These are phyloP conservation scores for Breviolum minutum DNA, from an alignment of 73 alveolate genomes.

Conservation along the genomic window DNA sequence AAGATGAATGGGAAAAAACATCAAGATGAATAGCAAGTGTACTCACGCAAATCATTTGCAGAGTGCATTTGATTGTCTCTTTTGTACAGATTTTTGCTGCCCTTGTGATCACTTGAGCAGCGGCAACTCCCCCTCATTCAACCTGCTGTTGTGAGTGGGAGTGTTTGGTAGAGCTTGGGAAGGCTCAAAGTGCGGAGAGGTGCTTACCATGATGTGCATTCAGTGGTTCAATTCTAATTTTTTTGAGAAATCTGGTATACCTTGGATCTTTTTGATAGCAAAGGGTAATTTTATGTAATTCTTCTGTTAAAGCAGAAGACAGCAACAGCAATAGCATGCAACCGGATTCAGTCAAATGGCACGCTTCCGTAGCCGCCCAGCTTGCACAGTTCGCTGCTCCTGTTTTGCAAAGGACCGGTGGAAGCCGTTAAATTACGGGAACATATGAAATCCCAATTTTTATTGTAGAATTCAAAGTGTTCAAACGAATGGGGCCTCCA, in stretches of 20 bases:
- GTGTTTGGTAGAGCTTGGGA: not conserved
- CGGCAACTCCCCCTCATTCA: not conserved
- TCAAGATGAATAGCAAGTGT: too few relatives aligned
- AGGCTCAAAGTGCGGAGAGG: slow-evolving; percentile 25
- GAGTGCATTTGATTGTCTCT: not conserved
- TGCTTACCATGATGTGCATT: not conserved
- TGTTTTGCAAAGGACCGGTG: slow-evolving; percentile 24
- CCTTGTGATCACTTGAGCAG: not conserved
- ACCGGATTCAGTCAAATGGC: not conserved
- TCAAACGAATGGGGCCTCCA: not conserved
- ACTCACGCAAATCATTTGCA: too few relatives aligned
- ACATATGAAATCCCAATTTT: too few relatives aligned
- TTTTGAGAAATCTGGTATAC: not conserved
- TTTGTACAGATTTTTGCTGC: not conserved
- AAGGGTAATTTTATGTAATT: not conserved
- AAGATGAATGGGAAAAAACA: too few relatives aligned
- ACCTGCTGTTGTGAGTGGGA: not conserved
- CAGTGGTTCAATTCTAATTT: not conserved
- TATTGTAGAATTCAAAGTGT: too few relatives aligned
- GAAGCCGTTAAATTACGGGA: not conserved
- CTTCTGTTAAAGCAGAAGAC: not conserved
- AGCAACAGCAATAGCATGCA: too few relatives aligned
- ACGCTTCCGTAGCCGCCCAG: not conserved
- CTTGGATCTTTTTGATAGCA: not conserved
- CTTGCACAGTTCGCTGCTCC: slow-evolving; percentile 19